Evolutionary conservation across 768 basidiomycete species (phyloP), one percentile per base, ranked within the genome.

Genomic region (Trametes villosa): DNA sequence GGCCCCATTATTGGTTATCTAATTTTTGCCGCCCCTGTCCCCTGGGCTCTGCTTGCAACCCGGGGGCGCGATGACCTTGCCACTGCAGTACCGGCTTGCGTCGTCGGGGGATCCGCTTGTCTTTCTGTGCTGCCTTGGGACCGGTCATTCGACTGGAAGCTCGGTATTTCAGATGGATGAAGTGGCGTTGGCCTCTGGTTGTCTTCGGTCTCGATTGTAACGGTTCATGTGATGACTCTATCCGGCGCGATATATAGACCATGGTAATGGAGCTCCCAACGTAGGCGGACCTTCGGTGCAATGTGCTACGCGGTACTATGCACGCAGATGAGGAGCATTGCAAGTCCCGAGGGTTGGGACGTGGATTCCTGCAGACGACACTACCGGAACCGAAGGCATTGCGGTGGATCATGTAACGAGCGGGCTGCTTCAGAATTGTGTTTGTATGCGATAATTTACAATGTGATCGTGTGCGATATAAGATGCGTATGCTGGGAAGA

Each of bases 1-100:
- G 72, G 68, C 71, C 66, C 64, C 72, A 73, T 73, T 73, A 57
- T 72, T 73, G 69, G 69, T 70, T 70, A 70, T 70, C 69, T 70
- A 66, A 70, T 70, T 70, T 70, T 71, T 71, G 69, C 66, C 67
- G 68, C 70, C 70, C 70, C 65, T 68, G 70, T 67, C 49, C 62
- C 53, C 60, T 60, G 68, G 59, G 65, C 68, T 70, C 71, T 69
- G 69, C 69, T 72, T 70, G 69, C 68, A 70, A 67, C 66, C 54
- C 60, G 67, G 54, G 65, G 66, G 53, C 64, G 67, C 65, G 69
- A 70, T 71, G 70, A 71, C 70, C 70, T 70, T 68, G 70, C 69
- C 36, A 65, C 56, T 71, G 69, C 70, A 71, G 63, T 70, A 68
- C 55, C 33, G 69, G 69, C 69, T 71, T 71, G 70, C 59, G 70